Conservation (phyloP, 257 asterid species). For the Verbascum thapsus region DNA sequence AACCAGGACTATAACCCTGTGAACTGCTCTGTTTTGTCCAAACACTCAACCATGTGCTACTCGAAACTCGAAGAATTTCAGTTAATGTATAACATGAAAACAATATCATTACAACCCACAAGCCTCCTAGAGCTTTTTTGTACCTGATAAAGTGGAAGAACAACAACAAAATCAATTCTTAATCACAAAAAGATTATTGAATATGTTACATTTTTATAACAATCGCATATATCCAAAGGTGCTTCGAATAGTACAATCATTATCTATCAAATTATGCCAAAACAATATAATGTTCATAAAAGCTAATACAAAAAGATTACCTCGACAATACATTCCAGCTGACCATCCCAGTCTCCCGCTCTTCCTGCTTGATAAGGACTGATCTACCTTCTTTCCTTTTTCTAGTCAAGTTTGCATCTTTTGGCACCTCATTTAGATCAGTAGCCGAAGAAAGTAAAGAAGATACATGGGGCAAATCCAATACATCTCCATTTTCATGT, state of each 20-base stretch:
- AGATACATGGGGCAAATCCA: slow-evolving; percentile 31
- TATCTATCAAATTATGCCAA: too few relatives aligned
- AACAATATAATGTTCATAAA: background rate
- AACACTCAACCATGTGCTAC: slow-evolving; percentile 92
- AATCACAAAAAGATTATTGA: too few relatives aligned
- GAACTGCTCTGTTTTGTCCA: slow-evolving; percentile 83
- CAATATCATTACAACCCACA: slow-evolving; percentile 74
- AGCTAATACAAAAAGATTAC: slow-evolving; percentile 34
- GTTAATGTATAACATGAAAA: slow-evolving; percentile 62
- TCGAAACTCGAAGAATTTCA: slow-evolving; percentile 76
- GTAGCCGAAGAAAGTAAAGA: slow-evolving; percentile 36
- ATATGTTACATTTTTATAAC: too few relatives aligned
- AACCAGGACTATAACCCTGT: slow-evolving; percentile 52
- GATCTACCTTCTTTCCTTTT: slow-evolving; percentile 64
- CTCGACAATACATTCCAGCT: slow-evolving; percentile 83
- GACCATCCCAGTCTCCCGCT: slow-evolving; percentile 80
- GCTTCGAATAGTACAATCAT: too few relatives aligned
- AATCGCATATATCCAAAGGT: too few relatives aligned
- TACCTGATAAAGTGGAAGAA: slow-evolving; percentile 43
- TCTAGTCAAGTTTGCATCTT: slow-evolving; percentile 40
- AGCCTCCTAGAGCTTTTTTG: slow-evolving; percentile 80
- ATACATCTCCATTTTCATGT: slow-evolving; percentile 52
- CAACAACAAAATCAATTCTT: slow-evolving; percentile 27
- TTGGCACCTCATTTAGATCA: slow-evolving; percentile 39
- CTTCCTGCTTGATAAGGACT: slow-evolving; percentile 84